Conservation (phyloP, 345 rosid species). For the Citrus hindsii region DNA sequence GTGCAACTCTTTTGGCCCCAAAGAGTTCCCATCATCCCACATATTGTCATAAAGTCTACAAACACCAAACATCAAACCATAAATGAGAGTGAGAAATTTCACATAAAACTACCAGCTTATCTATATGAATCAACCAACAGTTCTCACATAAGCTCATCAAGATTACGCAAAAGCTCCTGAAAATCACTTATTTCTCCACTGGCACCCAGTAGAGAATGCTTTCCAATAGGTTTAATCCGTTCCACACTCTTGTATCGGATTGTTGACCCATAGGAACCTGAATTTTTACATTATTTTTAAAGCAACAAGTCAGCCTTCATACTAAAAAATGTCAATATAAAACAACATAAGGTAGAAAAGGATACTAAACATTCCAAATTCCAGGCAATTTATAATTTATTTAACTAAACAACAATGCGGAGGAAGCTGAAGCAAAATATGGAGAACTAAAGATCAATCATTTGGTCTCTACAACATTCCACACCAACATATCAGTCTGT, state of each 20-base stretch:
- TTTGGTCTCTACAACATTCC: neutral
- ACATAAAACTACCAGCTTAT: neutral
- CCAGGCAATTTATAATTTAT: neutral
- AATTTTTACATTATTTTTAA: neutral
- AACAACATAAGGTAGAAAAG: neutral
- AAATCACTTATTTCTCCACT: slow-evolving; percentile 98
- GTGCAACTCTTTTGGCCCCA: slow-evolving; percentile 99
- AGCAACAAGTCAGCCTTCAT: neutral
- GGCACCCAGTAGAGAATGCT: slow-evolving; percentile 95
- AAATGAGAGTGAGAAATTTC: slow-evolving; percentile 6
- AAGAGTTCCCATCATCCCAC: slow-evolving; percentile 99
- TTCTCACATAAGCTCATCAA: slow-evolving; percentile 86
- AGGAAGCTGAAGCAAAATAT: neutral
- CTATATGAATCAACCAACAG: slow-evolving; percentile 5
- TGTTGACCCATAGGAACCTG: slow-evolving; percentile 97
- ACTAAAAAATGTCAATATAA: neutral
- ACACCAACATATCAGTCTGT: neutral
- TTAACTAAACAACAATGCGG: neutral
- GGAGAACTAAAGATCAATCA: neutral
- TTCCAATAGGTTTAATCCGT: slow-evolving; percentile 81
- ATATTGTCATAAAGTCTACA: slow-evolving; percentile 89
- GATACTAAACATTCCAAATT: neutral
- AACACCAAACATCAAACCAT: slow-evolving; percentile 13
- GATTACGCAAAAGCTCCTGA: slow-evolving; percentile 83
- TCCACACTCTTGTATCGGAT: slow-evolving; percentile 88